phyloP scores from a whole-genome alignment of 2,329 filamentous ascomycete species.

The Fusarium nurragi region DNA sequence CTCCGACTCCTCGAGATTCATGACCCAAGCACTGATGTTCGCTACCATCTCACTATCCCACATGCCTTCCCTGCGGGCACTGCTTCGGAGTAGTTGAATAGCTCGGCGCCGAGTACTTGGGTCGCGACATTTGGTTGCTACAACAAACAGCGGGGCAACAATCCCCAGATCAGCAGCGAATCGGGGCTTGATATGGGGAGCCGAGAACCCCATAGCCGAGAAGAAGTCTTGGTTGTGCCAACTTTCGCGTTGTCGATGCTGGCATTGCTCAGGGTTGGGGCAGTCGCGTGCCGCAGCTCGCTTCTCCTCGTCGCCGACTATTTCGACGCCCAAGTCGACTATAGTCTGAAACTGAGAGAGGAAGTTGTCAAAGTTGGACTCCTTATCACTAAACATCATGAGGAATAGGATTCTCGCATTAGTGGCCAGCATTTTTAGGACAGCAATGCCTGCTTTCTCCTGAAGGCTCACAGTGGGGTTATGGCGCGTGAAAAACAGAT shows the following conservation, averaged over 20 bases:
- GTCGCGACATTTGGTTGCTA: slow-evolving; percentile 73
- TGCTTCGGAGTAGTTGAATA: slow-evolving; percentile 67
- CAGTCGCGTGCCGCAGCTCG: slow-evolving; percentile 59
- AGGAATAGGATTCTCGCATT: slow-evolving; percentile 66
- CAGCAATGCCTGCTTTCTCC: slow-evolving; percentile 68
- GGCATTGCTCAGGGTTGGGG: slow-evolving; percentile 56
- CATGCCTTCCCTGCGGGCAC: slow-evolving; percentile 72
- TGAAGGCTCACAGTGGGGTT: slow-evolving; percentile 61
- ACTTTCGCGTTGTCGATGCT: slow-evolving; percentile 47
- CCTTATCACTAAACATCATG: slow-evolving; percentile 68
- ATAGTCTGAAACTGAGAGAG: slow-evolving; percentile 62
- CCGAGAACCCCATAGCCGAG: slow-evolving; percentile 54
- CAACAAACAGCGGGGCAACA: slow-evolving; percentile 70
- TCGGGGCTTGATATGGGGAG: slow-evolving; percentile 66
- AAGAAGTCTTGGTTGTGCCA: slow-evolving; percentile 46
- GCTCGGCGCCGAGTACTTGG: slow-evolving; percentile 65
- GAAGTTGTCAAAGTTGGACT: slow-evolving; percentile 67
- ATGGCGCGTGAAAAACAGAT: slow-evolving; percentile 60
- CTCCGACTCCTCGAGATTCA: slow-evolving; percentile 63
- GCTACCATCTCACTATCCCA: slow-evolving; percentile 72
- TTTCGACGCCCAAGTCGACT: slow-evolving; percentile 66
- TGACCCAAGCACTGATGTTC: slow-evolving; percentile 65
- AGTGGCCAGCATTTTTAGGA: slow-evolving; percentile 70
- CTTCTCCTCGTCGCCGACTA: slow-evolving; percentile 67
- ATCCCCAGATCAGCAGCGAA: slow-evolving; percentile 73